Base-by-base conservation (phyloP, 805 yeast genomes). In the Metschnikowia peoriensis region DNA sequence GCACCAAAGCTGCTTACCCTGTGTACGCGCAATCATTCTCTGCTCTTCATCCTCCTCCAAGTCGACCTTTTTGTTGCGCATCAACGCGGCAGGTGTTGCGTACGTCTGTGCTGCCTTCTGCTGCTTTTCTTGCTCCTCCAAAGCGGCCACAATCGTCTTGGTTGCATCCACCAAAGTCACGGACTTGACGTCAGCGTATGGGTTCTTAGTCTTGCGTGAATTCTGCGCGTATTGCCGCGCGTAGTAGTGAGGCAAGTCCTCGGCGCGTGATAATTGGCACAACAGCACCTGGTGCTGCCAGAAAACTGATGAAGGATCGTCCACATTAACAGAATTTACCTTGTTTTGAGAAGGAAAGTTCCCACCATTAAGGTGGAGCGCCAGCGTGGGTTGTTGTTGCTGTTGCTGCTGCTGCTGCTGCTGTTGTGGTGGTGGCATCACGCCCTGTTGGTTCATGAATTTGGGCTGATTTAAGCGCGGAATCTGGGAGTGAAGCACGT, bases 1-100 rank as follows among this genome's bases (percentile, higher is more conserved):
- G 49, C 96, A 88, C 99, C 99, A 94, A 65, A 88, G 79, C 71
- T 92, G 97, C 54, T 85, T 86, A 38, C 87, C 83, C 64, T 78
- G 76, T 28, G 82, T 79, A 56, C 77, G 78, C 38, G 76, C 70
- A 68, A 84, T 77, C 72, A 83, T 79, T 67, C 87, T 73, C 66
- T 84, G 84, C 61, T 82, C 85, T 64, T 84, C 86, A 45, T 73
- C 77, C 61, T 86, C 89, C 57, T 84, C 88, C 54, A 77, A 73
- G 44, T 77, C 75, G n/a, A 69, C 61, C 52, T 75, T 75, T 64
- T 75, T 75, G 60, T 75, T 73, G 52, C 71, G 71, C 59, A 75
- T 70, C 54, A 75, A 69, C 4, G 71, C 70, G n/a, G 65, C 61
- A 1, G 68, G 65, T 3, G 65, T 54, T 8, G 64, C 56, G 10